A percentile compares a stretch with the other conserved stretches of the same genome.
Conservation (phyloP, 2,329 filamentous ascomycete species). For the Penicillium frequentans region DNA sequence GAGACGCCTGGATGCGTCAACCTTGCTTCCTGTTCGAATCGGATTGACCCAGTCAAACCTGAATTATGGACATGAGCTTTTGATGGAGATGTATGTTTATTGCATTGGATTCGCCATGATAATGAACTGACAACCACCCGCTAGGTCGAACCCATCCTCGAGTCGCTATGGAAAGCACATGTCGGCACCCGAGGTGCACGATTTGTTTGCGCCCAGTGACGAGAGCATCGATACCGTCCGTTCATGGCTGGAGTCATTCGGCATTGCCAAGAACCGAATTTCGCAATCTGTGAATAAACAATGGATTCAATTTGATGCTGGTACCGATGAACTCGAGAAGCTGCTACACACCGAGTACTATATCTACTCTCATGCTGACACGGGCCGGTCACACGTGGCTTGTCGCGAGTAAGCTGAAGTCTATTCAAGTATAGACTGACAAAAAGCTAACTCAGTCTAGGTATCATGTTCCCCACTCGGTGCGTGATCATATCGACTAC, state of each 20-base stretch:
- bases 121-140: not conserved
- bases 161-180: conserved; percentile 37
- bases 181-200: conserved; percentile 31
- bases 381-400: conserved; percentile 35
- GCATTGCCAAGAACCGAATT: conserved; percentile 26
- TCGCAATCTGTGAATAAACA: conserved; percentile 33
- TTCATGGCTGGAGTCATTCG: conserved; percentile 28
- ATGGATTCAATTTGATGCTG: conserved; percentile 44
- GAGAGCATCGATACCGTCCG: conserved; percentile 30
- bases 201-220: conserved; percentile 37
- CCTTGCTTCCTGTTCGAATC: conserved; percentile 27
- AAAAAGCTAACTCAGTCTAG: conserved; percentile 5
- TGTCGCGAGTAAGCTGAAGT: conserved; percentile 38
- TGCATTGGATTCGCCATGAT: not conserved
- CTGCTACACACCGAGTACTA: conserved; percentile 43
- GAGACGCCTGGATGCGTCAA: conserved; percentile 21
- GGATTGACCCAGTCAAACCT: conserved; percentile 29
- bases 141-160: conserved; percentile 38
- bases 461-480: conserved; percentile 30
- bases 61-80: conserved; percentile 27
- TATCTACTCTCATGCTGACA: conserved; percentile 35
- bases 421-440: not conserved
- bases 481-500: conserved; percentile 33
- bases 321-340: conserved; percentile 37
- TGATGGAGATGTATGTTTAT: conserved; percentile 32